Evolutionary conservation across 495 filamentous ascomycete genomes (phyloP), one percentile per base, ranked within the genome.

Genomic region (Letharia lupina): DNA sequence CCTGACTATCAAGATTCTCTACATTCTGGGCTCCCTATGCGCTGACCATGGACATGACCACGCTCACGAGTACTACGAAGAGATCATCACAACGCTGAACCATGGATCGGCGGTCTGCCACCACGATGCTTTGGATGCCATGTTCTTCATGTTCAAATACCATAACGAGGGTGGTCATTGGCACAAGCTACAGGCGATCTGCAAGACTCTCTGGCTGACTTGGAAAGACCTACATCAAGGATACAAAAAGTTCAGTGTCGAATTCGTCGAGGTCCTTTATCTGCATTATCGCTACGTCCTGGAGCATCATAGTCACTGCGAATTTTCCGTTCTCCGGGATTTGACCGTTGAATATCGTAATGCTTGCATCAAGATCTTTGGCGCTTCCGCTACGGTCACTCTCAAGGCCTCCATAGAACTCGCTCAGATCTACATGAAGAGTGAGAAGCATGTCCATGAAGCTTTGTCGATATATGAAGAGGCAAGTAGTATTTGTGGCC

Each of bases 381-480:
- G 84, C 0, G 73, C 76, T 23, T 77, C 77, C 5, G 71, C 77
- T 58, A 70, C 74, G 23, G 81, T 85, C 61, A 80, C 83, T 8
- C 75, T 86, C 47, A 77, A 79, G 47, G 84, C 85, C 4, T 77
- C 80, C 56, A 72, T 87, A 20, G 75, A 79, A 11, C 78, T 87
- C 37, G 85, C 84, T 31, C 75, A 77, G 61, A 73, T 87, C 44
- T 83, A 80, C 66, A 80, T 82, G 68, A 74, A 76, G 44, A 76
- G 72, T 65, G 79, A 86, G 37, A 75, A 78, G 37, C 78, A 84
- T 62, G 71, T 77, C 11, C 76, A 84, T 50, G 83, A 86, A 63
- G 82, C 83, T 2, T 78, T 87, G 39, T 74, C 71, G 0, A 76
- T 83, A n/a, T 88, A 87, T 69, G 82, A 86, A 68, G 77, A 83